Evolutionary conservation across 2,329 filamentous ascomycete species (phyloP).

Genomic region (Xylariaceae sp.): DNA sequence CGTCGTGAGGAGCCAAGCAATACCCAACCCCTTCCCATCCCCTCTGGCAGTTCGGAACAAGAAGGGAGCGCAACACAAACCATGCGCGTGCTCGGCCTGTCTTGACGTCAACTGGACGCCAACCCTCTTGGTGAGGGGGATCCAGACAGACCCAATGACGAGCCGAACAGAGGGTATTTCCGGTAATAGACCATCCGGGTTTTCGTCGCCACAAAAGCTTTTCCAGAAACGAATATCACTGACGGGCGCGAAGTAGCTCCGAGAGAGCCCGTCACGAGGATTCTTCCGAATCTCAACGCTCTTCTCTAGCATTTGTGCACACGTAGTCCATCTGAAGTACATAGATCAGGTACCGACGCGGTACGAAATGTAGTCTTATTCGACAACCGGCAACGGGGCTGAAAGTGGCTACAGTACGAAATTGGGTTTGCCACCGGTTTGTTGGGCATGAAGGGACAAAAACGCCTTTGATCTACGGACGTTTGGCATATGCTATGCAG

Average conservation of each 20-base stretch:
- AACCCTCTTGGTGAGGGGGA: neutral
- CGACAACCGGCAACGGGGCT: constrained; percentile 3
- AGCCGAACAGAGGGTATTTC: neutral
- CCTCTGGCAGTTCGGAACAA: neutral
- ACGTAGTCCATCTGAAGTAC: too few species aligned
- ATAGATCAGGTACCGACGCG: too few species aligned
- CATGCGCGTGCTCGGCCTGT: neutral
- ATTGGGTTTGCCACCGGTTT: neutral
- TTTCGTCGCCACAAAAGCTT: too few species aligned
- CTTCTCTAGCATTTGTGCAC: too few species aligned
- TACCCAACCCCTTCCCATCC: constrained; percentile 14
- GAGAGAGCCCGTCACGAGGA: too few species aligned
- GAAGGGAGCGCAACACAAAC: neutral
- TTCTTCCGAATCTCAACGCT: neutral
- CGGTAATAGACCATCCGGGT: too few species aligned
- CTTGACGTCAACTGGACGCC: neutral
- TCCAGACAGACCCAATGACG: neutral
- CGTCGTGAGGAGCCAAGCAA: too few species aligned
- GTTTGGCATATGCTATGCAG: neutral
- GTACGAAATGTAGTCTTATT: too few species aligned
- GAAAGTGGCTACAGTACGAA: constrained; percentile 7
- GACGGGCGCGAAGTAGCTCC: too few species aligned
- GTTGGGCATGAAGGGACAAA: neutral
- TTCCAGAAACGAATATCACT: too few species aligned
- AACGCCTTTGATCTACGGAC: neutral